Evolutionary conservation across 2,329 filamentous ascomycete species (phyloP), one percentile per base, ranked within the genome.

Genomic region (Claviceps sorghi): DNA sequence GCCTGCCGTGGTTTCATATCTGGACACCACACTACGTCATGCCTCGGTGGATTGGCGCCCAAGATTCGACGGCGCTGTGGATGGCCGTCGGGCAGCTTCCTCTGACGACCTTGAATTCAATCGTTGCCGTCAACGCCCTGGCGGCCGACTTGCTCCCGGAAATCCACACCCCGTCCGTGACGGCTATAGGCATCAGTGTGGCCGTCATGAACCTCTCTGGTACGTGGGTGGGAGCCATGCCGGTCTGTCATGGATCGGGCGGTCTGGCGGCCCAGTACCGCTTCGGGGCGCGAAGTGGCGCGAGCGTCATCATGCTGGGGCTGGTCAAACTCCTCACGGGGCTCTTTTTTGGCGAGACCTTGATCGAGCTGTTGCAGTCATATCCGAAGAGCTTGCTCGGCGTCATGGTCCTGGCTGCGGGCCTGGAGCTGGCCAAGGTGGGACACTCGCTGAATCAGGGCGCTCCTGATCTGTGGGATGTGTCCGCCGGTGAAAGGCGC

Each of bases 151-250:
- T 97, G 11, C 73, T 95, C 3, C 88, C 89, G 0, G 69, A 78
- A 1, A 67, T 84, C 3, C 76, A 78, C 0, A 58, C 82, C 0
- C 88, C 88, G 0, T 80, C 80, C 0, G 83, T 88, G 6, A 91
- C 88, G 0, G 75, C 82, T 0, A 74, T 97, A 32, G 91, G 90
- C 1, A 65, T 90, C 54, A 95, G 88, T 52, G 87, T 97, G 4
- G 83, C 84, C 0, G 61, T 74, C 2, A 94, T 95, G 80, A 97
- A 97, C 64, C 71, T 96, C 3, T 65, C 85, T 1, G 85, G 86
- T 17, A 90, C 87, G 61, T 95, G 88, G 86, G 94, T 95, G 61
- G 90, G 90, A 48, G 86, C 85, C 5, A 97, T 96, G 93, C 93
- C 91, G 3, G 82, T 93, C 4, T 97, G 93, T 63, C 93, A 97